Conservation (phyloP, 768 basidiomycete genomes). For the Suillus subalutaceus region DNA sequence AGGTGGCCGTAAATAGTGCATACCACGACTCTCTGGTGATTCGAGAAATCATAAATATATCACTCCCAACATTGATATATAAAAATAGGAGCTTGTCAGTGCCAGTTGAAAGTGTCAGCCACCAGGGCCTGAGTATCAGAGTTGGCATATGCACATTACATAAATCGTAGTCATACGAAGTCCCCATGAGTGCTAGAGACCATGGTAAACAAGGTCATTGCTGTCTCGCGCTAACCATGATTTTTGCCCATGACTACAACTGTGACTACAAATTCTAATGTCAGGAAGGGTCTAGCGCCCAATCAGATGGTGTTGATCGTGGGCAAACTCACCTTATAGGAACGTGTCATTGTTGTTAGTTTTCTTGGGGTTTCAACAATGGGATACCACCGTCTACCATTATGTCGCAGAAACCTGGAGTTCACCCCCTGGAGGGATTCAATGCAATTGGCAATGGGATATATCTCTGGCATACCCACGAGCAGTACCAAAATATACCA, state of each 20-base stretch:
- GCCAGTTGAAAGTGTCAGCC: neutral
- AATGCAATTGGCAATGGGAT: conserved; percentile 1
- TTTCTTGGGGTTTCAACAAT: neutral
- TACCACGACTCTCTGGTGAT: neutral
- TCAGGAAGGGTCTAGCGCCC: neutral
- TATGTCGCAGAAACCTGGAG: neutral
- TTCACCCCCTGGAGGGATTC: conserved; percentile 5
- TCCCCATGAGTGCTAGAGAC: too few species aligned
- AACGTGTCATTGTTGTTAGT: neutral
- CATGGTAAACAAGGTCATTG: neutral
- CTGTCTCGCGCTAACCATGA: neutral
- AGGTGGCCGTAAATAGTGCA: neutral
- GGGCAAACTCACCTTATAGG: neutral
- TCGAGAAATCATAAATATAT: neutral
- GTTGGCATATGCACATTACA: neutral
- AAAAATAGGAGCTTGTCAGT: neutral
- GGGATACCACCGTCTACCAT: neutral
- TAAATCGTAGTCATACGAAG: neutral
- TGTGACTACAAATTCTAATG: neutral
- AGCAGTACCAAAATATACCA: conserved; percentile 6
- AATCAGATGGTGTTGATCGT: neutral
- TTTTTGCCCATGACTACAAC: neutral
- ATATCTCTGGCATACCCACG: neutral
- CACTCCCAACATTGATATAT: neutral
- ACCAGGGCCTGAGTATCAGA: neutral